Conservation (phyloP, 164 flowering plant genomes). For the Dillenia turbinata region DNA sequence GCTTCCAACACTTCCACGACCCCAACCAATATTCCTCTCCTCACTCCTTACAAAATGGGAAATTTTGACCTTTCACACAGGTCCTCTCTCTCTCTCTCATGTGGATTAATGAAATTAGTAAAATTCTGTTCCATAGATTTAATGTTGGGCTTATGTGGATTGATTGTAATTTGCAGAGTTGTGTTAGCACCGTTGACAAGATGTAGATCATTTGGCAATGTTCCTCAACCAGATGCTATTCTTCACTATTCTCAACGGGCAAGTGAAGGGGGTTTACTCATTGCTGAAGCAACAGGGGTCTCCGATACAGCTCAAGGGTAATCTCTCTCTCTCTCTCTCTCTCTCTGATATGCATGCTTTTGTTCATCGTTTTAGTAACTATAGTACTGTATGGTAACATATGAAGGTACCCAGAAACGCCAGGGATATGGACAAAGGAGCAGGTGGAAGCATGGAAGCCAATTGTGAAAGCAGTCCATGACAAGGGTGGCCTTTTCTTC, state of each 20-base stretch:
- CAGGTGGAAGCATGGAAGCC: slow-evolving; percentile 64
- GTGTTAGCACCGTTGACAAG: slow-evolving; percentile 54
- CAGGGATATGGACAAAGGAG: slow-evolving; percentile 54
- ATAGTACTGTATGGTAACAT: not conserved
- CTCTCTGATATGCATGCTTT: not conserved
- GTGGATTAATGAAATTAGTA: not conserved
- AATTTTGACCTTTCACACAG: slow-evolving; percentile 40
- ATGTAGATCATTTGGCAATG: slow-evolving; percentile 33
- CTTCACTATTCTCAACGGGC: slow-evolving; percentile 53
- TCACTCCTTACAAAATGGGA: slow-evolving; percentile 33
- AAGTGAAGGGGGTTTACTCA: slow-evolving; percentile 47
- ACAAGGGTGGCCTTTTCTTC: slow-evolving; percentile 46
- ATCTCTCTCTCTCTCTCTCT: not conserved
- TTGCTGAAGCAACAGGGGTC: slow-evolving; percentile 47
- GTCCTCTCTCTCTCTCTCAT: slow-evolving; percentile 6
- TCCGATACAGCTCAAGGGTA: slow-evolving; percentile 54
- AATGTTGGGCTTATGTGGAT: not conserved
- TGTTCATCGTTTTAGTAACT: not conserved
- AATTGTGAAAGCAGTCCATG: slow-evolving; percentile 49
- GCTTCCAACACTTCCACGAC: not conserved
- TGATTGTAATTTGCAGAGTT: slow-evolving; percentile 19
- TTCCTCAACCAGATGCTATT: slow-evolving; percentile 52
- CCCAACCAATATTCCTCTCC: slow-evolving; percentile 14
- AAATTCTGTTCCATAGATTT: no score
- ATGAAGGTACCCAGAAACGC: slow-evolving; percentile 30